These are phyloP conservation scores for Nothophoma quercina DNA, from an alignment of 2,329 filamentous ascomycete species.

Conservation along the genomic window DNA sequence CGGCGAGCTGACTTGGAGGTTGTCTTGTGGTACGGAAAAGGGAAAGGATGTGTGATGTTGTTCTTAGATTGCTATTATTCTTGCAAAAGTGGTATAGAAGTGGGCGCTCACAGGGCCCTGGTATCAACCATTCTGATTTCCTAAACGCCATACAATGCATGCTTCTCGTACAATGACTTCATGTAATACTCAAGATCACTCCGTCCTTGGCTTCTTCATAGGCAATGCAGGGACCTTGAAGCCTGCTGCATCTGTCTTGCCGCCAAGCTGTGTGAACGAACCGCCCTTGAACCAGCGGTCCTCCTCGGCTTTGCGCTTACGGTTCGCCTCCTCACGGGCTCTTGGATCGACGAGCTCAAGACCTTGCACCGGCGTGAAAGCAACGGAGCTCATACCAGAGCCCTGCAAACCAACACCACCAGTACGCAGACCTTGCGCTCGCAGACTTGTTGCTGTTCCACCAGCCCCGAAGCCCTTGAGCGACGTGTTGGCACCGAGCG, in stretches of 20 bases:
- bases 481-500: conserved; percentile 63
- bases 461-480: conserved; percentile 78
- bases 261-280: conserved; percentile 84
- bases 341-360: conserved; percentile 95
- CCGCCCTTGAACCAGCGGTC: conserved; percentile 97
- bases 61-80: no score
- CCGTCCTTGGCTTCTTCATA: conserved; percentile 67
- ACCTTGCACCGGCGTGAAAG: conserved; percentile 94
- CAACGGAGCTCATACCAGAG: conserved; percentile 81
- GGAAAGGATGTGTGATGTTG: no score
- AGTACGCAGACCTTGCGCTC: conserved; percentile 79
- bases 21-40: no score
- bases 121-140: conserved; percentile 9
- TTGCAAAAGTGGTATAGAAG: neutral
- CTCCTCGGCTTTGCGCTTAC: conserved; percentile 92
- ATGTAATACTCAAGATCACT: conserved; percentile 1
- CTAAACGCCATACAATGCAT: conserved; percentile 16
- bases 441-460: conserved; percentile 72
- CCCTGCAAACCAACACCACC: conserved; percentile 76
- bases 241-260: conserved; percentile 64
- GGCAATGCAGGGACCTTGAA: conserved; percentile 87
- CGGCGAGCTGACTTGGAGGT: no score
- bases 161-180: neutral
- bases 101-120: conserved; percentile 5
- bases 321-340: conserved; percentile 82